These are phyloP conservation scores for Amylostereum chailletii DNA, from an alignment of 1,284 basidiomycete species.

Conservation along the genomic window DNA sequence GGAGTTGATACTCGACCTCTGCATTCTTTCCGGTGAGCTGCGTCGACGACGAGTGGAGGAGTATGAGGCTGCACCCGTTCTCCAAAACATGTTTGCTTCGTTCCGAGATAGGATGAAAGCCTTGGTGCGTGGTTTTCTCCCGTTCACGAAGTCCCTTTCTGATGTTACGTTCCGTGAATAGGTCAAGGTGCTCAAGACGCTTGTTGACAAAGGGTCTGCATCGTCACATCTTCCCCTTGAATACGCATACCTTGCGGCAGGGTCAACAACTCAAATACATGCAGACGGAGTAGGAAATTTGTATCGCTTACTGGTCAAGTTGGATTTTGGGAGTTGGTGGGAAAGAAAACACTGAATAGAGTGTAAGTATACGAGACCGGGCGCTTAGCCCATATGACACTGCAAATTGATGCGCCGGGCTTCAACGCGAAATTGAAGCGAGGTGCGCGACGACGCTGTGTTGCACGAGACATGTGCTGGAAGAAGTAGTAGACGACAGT, in stretches of 20 bases:
- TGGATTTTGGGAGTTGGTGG: constrained; percentile 8
- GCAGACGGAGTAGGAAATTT: constrained; percentile 22
- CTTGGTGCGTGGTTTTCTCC: constrained; percentile 38
- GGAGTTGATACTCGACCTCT: constrained; percentile 63
- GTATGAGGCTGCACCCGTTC: constrained; percentile 44
- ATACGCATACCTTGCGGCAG: constrained; percentile 17
- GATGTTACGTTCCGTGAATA: constrained; percentile 5
- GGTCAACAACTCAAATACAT: constrained; percentile 13
- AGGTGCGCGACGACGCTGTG: too few relatives aligned
- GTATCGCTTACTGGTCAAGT: constrained; percentile 14
- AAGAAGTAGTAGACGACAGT: too few relatives aligned
- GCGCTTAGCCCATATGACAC: neutral
- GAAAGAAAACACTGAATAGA: neutral
- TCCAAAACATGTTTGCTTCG: constrained; percentile 44
- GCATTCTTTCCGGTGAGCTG: constrained; percentile 58
- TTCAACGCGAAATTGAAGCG: too few relatives aligned
- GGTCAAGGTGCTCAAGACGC: constrained; percentile 23
- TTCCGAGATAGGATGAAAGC: constrained; percentile 43
- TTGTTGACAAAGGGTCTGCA: constrained; percentile 22
- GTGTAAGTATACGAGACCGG: too few relatives aligned
- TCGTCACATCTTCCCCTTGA: constrained; percentile 17
- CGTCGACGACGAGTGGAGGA: constrained; percentile 45
- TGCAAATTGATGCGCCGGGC: neutral
- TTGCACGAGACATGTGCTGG: too few relatives aligned
- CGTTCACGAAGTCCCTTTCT: neutral